Base-by-base conservation (phyloP, 2,329 filamentous ascomycete species). In the Ceratocystis colombiana region DNA sequence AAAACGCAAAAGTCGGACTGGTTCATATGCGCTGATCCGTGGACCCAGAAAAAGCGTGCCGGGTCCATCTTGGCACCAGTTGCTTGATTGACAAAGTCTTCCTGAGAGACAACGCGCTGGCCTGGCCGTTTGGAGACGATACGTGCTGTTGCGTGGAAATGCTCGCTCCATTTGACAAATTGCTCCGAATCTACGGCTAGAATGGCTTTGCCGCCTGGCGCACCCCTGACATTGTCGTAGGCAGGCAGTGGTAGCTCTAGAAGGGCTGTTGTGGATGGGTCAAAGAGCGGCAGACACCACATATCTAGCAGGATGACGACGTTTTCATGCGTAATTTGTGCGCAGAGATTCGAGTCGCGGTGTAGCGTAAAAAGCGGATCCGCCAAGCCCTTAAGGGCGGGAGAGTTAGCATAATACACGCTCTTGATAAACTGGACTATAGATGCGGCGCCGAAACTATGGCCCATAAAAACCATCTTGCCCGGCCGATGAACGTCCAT, bases 1-100 rank as follows among this genome's bases (percentile, higher is more conserved):
- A 96, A 76, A 28, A 94, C 77, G 45, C 88, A 90, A 71, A 94
- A 95, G 72, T 96, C 90, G 22, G 85, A 88, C 75, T 95, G 90
- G 67, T 83, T 89, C 30, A 95, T 80, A 73, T 96, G 90, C 0
- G 90, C 89, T n/a, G 86, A 88, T 57, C 82, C 78, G 15, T 80
- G 73, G 2, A 89, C 85, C 73, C 89, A 93, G 76, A 89, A 95
- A 71, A 93, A 84, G 70, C 86, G 82, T 3, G 89, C 86, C 66
- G 80, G 77, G 0, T 76, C 70, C 15, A 82, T 74, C 65, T 72
- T 74, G 33, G 50, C 46, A 5, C 45, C 20, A 17, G 67, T 66
- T 3, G 41, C 55, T 12, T 41, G 33, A 45, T 68, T 64, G 37
- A 66, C 37, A 69, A 78, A 78, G 8, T 77, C 69, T 3, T 75